A percentile compares a stretch with the other conserved stretches of the same genome.
phyloP scores from a whole-genome alignment of 2,329 filamentous ascomycete species.

The Pleoardoris graminearum region DNA sequence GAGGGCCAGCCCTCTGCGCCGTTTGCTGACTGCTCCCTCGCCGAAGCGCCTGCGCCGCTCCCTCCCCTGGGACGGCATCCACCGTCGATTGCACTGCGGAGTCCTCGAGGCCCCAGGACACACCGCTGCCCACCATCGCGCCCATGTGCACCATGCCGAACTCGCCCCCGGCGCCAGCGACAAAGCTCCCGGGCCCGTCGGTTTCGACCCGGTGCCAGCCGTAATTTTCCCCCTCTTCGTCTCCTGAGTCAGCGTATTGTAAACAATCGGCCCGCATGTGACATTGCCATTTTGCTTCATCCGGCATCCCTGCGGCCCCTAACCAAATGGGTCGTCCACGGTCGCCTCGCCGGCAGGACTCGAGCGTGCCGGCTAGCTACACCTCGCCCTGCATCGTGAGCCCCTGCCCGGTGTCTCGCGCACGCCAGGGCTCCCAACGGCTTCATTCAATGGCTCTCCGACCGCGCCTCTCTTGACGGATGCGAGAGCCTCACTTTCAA shows the following conservation, averaged over 20 bases:
- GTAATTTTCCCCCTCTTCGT: not conserved
- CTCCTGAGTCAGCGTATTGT: conserved; percentile 5
- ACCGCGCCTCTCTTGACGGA: not conserved
- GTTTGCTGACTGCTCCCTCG: conserved; percentile 12
- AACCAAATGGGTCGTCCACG: conserved; percentile 16
- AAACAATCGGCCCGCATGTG: conserved; percentile 21
- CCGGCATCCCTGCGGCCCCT: conserved; percentile 20
- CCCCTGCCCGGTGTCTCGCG: not conserved
- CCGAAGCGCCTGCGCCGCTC: not conserved
- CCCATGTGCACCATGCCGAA: conserved; percentile 1
- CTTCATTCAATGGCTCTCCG: not conserved
- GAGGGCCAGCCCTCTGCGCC: conserved; percentile 7
- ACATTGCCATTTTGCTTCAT: conserved; percentile 22
- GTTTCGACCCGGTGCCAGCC: not conserved
- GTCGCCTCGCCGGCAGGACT: conserved; percentile 29
- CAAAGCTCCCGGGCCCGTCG: not conserved
- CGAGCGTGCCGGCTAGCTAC: conserved; percentile 18
- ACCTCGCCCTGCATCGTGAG: conserved; percentile 15
- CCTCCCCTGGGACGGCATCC: no score
- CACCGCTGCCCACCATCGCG: not conserved
- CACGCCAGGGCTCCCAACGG: not conserved
- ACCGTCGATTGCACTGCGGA: no score
- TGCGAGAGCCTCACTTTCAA: conserved; percentile 14
- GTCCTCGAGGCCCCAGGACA: not conserved
- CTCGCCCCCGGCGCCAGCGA: not conserved